A percentile compares a stretch with the other conserved stretches of the same genome.
Conservation (phyloP, 768 basidiomycete species). For the Inosperma sp. region DNA sequence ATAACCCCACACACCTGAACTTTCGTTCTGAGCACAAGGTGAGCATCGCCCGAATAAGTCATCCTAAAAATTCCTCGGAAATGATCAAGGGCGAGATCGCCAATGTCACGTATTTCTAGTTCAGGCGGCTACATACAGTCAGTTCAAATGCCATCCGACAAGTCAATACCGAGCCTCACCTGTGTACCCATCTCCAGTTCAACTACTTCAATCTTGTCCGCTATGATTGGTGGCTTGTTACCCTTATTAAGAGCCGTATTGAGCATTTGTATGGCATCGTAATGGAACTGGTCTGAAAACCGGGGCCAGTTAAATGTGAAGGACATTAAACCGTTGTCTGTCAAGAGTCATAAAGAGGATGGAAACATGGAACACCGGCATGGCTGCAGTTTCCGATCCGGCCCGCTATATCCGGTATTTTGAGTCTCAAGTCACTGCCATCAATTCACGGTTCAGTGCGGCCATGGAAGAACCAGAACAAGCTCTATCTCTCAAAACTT, state of each 20-base stretch:
- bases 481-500: constrained; percentile 36
- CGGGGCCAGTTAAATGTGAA: constrained; percentile 96
- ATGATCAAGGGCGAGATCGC: constrained; percentile 91
- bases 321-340: constrained; percentile 47
- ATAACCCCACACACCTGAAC: constrained; percentile 64
- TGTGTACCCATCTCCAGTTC: constrained; percentile 99
- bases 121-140: constrained; percentile 73
- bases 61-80: constrained; percentile 96
- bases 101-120: constrained; percentile 94
- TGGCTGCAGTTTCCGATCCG: background rate
- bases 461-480: constrained; percentile 15
- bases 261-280: constrained; percentile 95
- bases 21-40: constrained; percentile 83
- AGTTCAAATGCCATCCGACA: constrained; percentile 4
- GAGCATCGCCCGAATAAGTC: constrained; percentile 91
- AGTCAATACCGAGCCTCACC: constrained; percentile 42
- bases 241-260: constrained; percentile 97
- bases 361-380: constrained; percentile 4
- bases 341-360: background rate
- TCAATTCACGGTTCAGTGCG: constrained; percentile 12
- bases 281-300: constrained; percentile 95
- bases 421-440: background rate
- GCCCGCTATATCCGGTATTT: too few relatives aligned
- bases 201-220: constrained; percentile 95
- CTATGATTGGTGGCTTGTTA: constrained; percentile 94